A percentile compares a stretch with the other conserved stretches of the same genome.
Evolutionary conservation across 371 early-diverging fungal species (phyloP).

Genomic region (Saksenaea vasiformis): DNA sequence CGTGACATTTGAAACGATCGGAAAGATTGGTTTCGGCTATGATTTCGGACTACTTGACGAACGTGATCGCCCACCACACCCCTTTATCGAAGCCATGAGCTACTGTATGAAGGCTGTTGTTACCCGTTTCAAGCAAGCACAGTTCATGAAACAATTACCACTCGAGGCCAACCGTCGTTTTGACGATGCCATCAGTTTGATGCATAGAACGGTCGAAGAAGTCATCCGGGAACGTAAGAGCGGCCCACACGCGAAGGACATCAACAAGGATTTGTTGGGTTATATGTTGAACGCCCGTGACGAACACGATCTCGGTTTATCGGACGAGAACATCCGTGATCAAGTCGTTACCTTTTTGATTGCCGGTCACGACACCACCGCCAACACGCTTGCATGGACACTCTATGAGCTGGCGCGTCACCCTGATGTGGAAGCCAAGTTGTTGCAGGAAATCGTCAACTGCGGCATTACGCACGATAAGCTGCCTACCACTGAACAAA

Average conservation of each 20-base stretch:
- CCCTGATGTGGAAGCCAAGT: slow-evolving; percentile 45
- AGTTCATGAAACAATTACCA: slow-evolving; percentile 50
- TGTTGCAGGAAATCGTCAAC: slow-evolving; percentile 56
- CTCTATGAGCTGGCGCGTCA: slow-evolving; percentile 43
- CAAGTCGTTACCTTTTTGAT: slow-evolving; percentile 62
- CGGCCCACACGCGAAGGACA: slow-evolving; percentile 38
- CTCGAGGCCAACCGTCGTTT: slow-evolving; percentile 40
- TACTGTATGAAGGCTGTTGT: slow-evolving; percentile 33
- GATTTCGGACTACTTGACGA: slow-evolving; percentile 50
- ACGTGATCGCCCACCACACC: slow-evolving; percentile 38
- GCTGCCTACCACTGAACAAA: slow-evolving; percentile 46
- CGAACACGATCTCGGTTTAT: slow-evolving; percentile 37
- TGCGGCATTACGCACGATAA: slow-evolving; percentile 40
- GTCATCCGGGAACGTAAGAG: slow-evolving; percentile 41
- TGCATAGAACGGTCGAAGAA: slow-evolving; percentile 41
- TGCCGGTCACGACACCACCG: slow-evolving; percentile 58
- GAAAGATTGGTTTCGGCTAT: slow-evolving; percentile 61
- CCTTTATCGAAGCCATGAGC: slow-evolving; percentile 58
- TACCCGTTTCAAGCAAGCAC: slow-evolving; percentile 26
- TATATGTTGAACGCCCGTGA: slow-evolving; percentile 60
- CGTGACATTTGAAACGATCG: slow-evolving; percentile 56
- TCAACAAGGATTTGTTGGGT: slow-evolving; percentile 53
- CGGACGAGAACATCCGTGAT: slow-evolving; percentile 57
- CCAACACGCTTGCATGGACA: slow-evolving; percentile 55
- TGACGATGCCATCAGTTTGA: slow-evolving; percentile 31